Base-by-base conservation (phyloP, 768 basidiomycete species). In the Favolaschia claudopus region DNA sequence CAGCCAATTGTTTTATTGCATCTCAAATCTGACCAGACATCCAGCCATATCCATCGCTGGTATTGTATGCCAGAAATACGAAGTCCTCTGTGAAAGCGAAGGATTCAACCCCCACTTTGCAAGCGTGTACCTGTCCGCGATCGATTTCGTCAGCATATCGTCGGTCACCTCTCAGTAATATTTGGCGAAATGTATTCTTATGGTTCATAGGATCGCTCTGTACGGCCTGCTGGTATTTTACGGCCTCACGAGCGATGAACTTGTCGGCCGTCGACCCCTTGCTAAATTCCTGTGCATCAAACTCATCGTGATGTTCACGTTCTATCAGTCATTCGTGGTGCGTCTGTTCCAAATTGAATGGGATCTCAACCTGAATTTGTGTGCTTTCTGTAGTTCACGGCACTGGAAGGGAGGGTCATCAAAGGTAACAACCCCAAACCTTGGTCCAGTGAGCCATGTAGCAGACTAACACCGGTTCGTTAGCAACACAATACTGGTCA, bases 201-300 rank as follows among this genome's bases (percentile, higher is more conserved):
- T 52, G 2, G 14, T n/a, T 17, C 20, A 4, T 52, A 92, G 91
- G 62, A 70, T 96, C 40, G 95, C 95, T 3, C 79, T 96, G 2
- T 96, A 96, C 67, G 95, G 93, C 10, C 77, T 97, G 5, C 69
- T 96, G 17, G 62, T 93, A 13, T 94, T 95, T 72, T 96, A 95
- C 69, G 89, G 85, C 19, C 79, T 96, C 39, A 92, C 87, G 43
- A 84, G 87, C 52, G 87, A 91, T 15, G 94, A 95, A 65, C 82
- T 96, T 9, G 77, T 69, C 47, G 92, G 89, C 36, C 82, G 85
- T 14, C 81, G 89, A 22, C 95, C 94, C 33, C 76, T 95, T 36
- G 85, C 89, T 14, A 96, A 96, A 77, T 96, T 96, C 72, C 67
- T 96, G 60, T 77, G 86, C 9, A 95, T 96, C 80, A 96, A 96